A percentile compares a stretch with the other conserved stretches of the same genome.
Evolutionary conservation across 495 filamentous ascomycete species (phyloP).

Genomic region (Xylaria curta): DNA sequence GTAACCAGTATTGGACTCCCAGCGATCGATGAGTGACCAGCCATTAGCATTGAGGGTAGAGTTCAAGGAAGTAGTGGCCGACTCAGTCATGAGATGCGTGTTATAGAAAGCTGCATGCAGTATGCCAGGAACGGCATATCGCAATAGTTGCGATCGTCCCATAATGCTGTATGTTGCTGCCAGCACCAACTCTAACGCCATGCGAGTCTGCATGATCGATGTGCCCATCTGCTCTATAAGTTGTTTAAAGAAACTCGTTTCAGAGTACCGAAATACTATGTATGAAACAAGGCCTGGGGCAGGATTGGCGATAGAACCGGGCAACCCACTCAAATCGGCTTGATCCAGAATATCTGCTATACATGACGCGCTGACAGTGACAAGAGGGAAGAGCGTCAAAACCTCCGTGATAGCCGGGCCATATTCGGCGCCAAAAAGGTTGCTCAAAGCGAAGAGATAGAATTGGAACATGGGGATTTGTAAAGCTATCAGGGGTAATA

Average conservation of each 20-base stretch:
- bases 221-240: constrained; percentile 65
- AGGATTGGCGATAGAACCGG: constrained; percentile 62
- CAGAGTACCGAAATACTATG: constrained; percentile 64
- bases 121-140: constrained; percentile 70
- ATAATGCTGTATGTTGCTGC: constrained; percentile 66
- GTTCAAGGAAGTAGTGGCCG: constrained; percentile 65
- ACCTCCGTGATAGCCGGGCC: constrained; percentile 80
- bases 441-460: constrained; percentile 68
- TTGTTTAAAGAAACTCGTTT: constrained; percentile 57
- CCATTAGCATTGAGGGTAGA: constrained; percentile 58
- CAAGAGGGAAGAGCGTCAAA: constrained; percentile 73
- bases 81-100: constrained; percentile 66
- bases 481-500: constrained; percentile 71
- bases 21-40: constrained; percentile 74
- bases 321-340: constrained; percentile 61
- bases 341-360: constrained; percentile 68
- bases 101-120: constrained; percentile 74
- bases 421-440: constrained; percentile 64
- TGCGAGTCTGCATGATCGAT: constrained; percentile 67
- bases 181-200: constrained; percentile 73
- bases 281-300: constrained; percentile 67
- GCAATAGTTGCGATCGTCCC: constrained; percentile 69
- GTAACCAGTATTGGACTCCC: constrained; percentile 89
- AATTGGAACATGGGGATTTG: constrained; percentile 77
- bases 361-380: constrained; percentile 69